These are phyloP conservation scores for Citrus trifoliata DNA, from an alignment of 345 rosid genomes.

Conservation along the genomic window DNA sequence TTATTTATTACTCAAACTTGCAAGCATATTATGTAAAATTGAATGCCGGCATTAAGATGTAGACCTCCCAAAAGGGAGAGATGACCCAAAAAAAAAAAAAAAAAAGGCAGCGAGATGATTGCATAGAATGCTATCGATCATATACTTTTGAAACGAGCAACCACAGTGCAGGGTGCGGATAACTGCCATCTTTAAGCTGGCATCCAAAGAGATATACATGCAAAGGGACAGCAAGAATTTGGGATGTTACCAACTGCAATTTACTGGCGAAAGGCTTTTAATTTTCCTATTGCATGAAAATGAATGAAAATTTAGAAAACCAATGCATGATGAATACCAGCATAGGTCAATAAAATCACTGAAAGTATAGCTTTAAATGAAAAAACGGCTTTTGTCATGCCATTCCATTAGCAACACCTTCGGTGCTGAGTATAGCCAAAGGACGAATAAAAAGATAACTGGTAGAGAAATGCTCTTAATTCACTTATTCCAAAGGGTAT, in stretches of 20 bases:
- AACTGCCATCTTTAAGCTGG: not conserved
- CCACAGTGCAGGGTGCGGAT: too few species aligned
- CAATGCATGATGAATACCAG: not conserved
- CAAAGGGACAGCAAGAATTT: not conserved
- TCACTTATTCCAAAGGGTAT: slow-evolving; percentile 19
- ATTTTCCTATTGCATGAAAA: too few species aligned
- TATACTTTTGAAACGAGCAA: too few species aligned
- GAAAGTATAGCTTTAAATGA: not conserved
- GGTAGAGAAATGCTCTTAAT: not conserved
- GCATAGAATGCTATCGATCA: too few species aligned
- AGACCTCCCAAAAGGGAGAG: not conserved
- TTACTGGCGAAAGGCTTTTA: too few species aligned
- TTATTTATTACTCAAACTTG: not conserved
- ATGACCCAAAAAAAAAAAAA: too few species aligned
- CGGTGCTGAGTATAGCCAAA: slow-evolving; percentile 8
- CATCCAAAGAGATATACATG: not conserved
- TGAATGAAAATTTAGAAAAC: not conserved
- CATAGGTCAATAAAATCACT: not conserved
- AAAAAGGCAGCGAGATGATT: too few species aligned
- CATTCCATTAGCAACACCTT: slow-evolving; percentile 18
- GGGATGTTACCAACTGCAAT: not conserved
- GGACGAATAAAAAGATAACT: not conserved
- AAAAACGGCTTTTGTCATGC: slow-evolving; percentile 17
- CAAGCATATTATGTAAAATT: not conserved
- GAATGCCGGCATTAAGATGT: not conserved